Conservation (phyloP, 2,329 filamentous ascomycete genomes). For the Clonostachys sp. region DNA sequence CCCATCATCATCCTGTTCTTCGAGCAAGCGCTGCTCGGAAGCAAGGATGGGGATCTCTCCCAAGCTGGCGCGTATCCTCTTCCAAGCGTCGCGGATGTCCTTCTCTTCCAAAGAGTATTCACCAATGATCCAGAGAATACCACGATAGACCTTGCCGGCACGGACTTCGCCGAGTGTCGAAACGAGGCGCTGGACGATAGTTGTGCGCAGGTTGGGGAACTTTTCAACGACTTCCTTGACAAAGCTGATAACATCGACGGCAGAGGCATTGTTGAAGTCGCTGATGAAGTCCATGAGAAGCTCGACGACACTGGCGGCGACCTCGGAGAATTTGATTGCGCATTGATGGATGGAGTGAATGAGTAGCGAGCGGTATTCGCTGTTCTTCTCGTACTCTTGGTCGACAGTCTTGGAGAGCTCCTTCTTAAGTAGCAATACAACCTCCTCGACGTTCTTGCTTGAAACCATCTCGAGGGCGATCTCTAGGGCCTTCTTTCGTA, state of each 20-base stretch:
- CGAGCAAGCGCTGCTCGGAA: conserved; percentile 86
- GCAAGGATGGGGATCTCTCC: conserved; percentile 96
- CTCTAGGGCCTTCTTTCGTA: conserved; percentile 82
- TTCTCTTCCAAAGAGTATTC: conserved; percentile 93
- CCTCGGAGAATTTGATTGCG: conserved; percentile 98
- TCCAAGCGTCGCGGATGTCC: conserved; percentile 96
- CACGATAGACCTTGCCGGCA: conserved; percentile 94
- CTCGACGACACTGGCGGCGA: conserved; percentile 93
- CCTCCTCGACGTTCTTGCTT: conserved; percentile 97
- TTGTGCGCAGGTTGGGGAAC: conserved; percentile 82
- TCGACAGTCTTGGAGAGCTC: conserved; percentile 96
- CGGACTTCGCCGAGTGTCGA: conserved; percentile 89
- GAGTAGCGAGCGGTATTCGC: conserved; percentile 87
- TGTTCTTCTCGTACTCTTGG: conserved; percentile 98
- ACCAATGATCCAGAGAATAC: conserved; percentile 95
- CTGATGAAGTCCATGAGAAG: conserved; percentile 98
- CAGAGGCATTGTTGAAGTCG: conserved; percentile 95
- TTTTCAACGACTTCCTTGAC: conserved; percentile 99
- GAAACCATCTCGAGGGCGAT: conserved; percentile 97
- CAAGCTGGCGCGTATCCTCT: conserved; percentile 85
- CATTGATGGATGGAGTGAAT: conserved; percentile 98
- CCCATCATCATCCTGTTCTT: conserved; percentile 72
- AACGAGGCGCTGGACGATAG: conserved; percentile 84
- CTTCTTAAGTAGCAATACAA: conserved; percentile 93
- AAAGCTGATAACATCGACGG: conserved; percentile 96